Percentiles rank a stretch among this genome's conserved stretches.
Conservation (phyloP, 1,139 yeast genomes). For the Saccharomyces pastorianus region DNA sequence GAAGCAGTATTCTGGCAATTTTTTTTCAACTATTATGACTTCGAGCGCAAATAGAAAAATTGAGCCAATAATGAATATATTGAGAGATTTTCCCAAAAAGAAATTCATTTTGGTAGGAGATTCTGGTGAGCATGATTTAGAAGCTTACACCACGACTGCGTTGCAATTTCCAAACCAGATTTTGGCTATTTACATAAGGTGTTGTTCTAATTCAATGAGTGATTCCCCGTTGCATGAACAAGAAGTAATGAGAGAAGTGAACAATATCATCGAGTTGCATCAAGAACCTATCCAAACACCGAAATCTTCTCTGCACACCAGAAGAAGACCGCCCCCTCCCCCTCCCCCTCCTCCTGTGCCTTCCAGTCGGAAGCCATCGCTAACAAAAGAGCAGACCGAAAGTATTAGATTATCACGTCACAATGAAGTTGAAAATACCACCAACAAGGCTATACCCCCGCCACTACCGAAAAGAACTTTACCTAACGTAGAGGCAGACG, state of each 20-base stretch:
- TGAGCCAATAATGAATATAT: constrained; percentile 50
- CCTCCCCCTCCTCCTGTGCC: constrained; percentile 15
- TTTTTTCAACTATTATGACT: constrained; percentile 72
- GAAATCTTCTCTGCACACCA: neutral
- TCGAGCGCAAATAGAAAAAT: constrained; percentile 79
- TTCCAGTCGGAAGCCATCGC: constrained; percentile 10
- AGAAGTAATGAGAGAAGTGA: constrained; percentile 25
- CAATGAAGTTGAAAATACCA: constrained; percentile 5
- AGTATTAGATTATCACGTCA: constrained; percentile 11
- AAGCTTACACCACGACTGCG: constrained; percentile 77
- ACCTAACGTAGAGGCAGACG: constrained; percentile 8
- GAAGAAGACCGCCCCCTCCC: constrained; percentile 1
- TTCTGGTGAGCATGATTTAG: constrained; percentile 91
- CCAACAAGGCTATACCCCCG: constrained; percentile 13
- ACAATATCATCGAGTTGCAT: constrained; percentile 20
- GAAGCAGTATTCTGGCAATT: constrained; percentile 75
- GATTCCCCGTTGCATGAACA: constrained; percentile 39
- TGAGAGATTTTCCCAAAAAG: constrained; percentile 67
- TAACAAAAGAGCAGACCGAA: constrained; percentile 12
- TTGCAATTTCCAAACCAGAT: constrained; percentile 52
- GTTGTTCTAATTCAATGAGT: constrained; percentile 63
- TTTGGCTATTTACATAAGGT: constrained; percentile 70
- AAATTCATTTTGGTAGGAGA: constrained; percentile 85
- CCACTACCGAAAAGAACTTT: constrained; percentile 21
- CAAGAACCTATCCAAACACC: neutral